Conservation (phyloP, 2,329 filamentous ascomycete species). For the Venturia carpophila region DNA sequence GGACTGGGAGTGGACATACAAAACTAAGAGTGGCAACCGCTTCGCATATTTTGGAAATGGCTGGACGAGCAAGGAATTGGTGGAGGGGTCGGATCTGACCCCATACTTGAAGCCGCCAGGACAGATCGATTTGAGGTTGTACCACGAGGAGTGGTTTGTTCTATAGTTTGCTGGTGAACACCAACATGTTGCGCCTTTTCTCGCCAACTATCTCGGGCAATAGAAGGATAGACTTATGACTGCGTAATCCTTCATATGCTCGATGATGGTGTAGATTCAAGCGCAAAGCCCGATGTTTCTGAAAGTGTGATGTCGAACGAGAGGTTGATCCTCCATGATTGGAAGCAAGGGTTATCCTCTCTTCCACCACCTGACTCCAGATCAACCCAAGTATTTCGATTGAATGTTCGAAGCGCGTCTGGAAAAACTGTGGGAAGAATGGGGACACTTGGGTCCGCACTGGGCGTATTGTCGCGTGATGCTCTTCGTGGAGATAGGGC, state of each 20-base stretch:
- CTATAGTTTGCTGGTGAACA: slow-evolving; percentile 18
- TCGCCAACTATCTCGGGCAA: not conserved
- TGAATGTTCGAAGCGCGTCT: not conserved
- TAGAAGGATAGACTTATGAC: too few relatives aligned
- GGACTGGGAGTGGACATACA: slow-evolving; percentile 39
- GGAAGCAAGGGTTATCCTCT: not conserved
- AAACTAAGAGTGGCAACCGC: slow-evolving; percentile 36
- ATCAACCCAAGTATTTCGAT: not conserved
- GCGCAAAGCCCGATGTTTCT: not conserved
- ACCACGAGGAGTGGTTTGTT: slow-evolving; percentile 61
- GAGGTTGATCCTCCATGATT: not conserved
- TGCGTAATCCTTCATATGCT: too few relatives aligned
- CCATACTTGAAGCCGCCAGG: slow-evolving; percentile 52
- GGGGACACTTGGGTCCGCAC: not conserved
- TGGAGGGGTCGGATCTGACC: slow-evolving; percentile 52
- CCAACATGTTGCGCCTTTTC: not conserved
- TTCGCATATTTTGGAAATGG: slow-evolving; percentile 63
- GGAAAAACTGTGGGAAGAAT: not conserved
- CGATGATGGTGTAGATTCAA: too few relatives aligned
- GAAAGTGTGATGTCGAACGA: too few relatives aligned
- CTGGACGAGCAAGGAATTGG: slow-evolving; percentile 52
- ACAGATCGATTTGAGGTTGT: slow-evolving; percentile 51
- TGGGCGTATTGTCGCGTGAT: too few relatives aligned
- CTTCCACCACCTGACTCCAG: not conserved
- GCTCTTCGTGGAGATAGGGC: too few relatives aligned